Evolutionary conservation across 1,139 yeast species (phyloP).

Genomic region (Sugiyamaella grinbergsii): DNA sequence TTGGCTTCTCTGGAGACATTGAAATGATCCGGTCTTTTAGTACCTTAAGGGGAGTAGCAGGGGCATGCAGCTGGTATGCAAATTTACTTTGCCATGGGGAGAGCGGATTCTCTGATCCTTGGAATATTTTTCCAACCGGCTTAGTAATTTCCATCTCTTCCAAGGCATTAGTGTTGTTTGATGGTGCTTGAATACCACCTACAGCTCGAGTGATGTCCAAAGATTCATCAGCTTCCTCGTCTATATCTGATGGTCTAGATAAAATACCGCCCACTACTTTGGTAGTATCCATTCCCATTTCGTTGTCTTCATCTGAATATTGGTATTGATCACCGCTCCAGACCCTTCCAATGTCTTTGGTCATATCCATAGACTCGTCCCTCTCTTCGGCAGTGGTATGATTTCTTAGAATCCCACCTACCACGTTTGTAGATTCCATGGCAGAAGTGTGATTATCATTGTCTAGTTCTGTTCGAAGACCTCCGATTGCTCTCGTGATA

Average conservation of each 20-base stretch:
- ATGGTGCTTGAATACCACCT: not conserved
- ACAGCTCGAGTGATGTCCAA: conserved; percentile 3
- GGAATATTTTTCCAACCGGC: conserved; percentile 1
- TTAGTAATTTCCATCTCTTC: conserved; percentile 5
- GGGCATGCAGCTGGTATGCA: not conserved
- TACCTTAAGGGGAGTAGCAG: conserved; percentile 4
- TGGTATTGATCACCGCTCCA: not conserved
- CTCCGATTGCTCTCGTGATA: conserved; percentile 16
- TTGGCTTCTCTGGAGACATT: conserved; percentile 24
- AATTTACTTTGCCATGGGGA: conserved; percentile 6
- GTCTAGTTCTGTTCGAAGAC: not conserved
- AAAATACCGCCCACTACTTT: conserved; percentile 10
- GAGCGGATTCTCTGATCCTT: not conserved
- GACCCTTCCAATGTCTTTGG: conserved; percentile 18
- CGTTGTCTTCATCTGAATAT: conserved; percentile 3
- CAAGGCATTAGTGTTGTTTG: not conserved
- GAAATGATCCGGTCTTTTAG: conserved; percentile 14
- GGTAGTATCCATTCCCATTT: conserved; percentile 5
- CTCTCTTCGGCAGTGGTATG: not conserved
- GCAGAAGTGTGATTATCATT: not conserved
- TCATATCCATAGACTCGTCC: conserved; percentile 21
- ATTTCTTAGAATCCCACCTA: not conserved
- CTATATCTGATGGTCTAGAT: not conserved
- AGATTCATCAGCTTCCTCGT: not conserved
- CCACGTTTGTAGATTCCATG: conserved; percentile 18